phyloP scores from a whole-genome alignment of 768 basidiomycete genomes.

The Kwoniella mangroviensis region DNA sequence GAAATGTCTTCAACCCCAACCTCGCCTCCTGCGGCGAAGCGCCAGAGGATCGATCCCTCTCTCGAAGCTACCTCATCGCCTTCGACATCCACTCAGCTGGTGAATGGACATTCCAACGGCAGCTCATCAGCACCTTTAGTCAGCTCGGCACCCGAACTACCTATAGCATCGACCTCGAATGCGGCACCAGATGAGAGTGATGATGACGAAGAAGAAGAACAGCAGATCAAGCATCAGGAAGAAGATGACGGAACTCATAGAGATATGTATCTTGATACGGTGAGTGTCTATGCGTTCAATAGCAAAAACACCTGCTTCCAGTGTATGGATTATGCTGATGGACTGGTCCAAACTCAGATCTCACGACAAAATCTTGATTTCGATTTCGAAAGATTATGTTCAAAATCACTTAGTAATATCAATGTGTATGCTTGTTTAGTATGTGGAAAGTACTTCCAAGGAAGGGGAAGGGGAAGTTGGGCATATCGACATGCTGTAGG shows the following conservation, averaged over 20 bases:
- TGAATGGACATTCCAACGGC: conserved; percentile 68
- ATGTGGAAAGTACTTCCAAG: conserved; percentile 98
- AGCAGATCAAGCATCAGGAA: conserved; percentile 35
- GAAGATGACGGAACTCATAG: conserved; percentile 62
- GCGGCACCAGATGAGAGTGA: conserved; percentile 61
- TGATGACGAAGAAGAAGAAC: conserved; percentile 55
- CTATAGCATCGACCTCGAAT: conserved; percentile 70
- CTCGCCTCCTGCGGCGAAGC: conserved; percentile 50
- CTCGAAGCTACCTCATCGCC: conserved; percentile 11
- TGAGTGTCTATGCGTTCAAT: conserved; percentile 59
- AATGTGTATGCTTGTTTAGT: conserved; percentile 98
- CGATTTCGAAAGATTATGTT: conserved; percentile 99
- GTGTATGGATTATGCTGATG: neutral
- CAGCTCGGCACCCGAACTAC: conserved; percentile 66
- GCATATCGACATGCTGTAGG: conserved; percentile 97
- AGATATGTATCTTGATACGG: conserved; percentile 94
- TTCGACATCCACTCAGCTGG: conserved; percentile 25
- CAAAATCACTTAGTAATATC: conserved; percentile 92
- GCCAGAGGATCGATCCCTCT: conserved; percentile 30
- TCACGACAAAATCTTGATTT: conserved; percentile 90
- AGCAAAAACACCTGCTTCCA: neutral
- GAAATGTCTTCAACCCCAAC: conserved; percentile 31
- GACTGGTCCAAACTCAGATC: conserved; percentile 64
- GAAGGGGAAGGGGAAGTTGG: conserved; percentile 87
- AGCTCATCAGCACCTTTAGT: conserved; percentile 69